Evolutionary conservation across 805 yeast genomes (phyloP), one percentile per base, ranked within the genome.

Genomic region (Hagleromyces aurorensis): DNA sequence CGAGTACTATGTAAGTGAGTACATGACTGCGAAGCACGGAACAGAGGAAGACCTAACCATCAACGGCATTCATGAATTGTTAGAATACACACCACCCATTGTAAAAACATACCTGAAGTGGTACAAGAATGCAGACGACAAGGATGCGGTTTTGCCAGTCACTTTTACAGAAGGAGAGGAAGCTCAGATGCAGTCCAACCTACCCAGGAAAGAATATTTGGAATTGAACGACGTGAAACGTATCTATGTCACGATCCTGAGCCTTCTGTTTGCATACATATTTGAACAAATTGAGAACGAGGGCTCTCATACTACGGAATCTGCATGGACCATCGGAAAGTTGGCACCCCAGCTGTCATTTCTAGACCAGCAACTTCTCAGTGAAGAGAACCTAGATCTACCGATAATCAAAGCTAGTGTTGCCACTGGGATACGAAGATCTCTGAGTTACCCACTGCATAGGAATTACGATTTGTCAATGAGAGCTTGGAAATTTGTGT

Each of bases 311-410:
- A 84, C 74, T 11, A 75, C 82, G 4, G 98, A 91, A 55, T 80
- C 94, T 34, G 84, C 93, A 0, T 91, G 98, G 98, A 77, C 89
- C 0, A 69, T 91, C 4, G 98, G 98, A 1, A 86, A 80, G 43
- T 45, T 91, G 13, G 61, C 76, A 0, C 95, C 97, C 1, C 91
- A 84, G 45, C 56, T 89, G 21, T 53, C 86, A 6, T 75, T 67
- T 41, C 58, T 91, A 18, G 97, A 86, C 51, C 59, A 71, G 10
- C 73, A 69, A 40, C 41, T 80, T 16, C 50, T 69, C 1, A 53
- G 40, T 12, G 54, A 45, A 6, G 32, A 34, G 13, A 3, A 23
- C 7, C 21, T 30, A 13, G 52, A 48, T 26, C 15, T 30, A 16
- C 44, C 56, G 7, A 36, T 50, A 17, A 62, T 89, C 20, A 62